Percentiles rank a stretch among this genome's conserved stretches.
Conservation (phyloP, 768 basidiomycete genomes). For the Collybia nuda region DNA sequence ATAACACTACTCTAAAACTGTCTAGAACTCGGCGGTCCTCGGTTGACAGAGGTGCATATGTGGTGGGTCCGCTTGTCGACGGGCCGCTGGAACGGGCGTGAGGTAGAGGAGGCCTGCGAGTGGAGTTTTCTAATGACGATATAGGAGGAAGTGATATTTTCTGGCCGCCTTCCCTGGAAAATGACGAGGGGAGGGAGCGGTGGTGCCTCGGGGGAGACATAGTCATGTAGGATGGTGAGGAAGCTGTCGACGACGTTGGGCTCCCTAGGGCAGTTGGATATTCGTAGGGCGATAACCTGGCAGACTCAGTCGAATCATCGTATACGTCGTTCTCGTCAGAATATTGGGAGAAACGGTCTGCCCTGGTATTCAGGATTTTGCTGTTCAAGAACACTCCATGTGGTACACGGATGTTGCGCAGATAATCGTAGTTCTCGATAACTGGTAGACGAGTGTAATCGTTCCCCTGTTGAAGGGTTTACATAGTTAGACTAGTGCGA, state of each 20-base stretch:
- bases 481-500: slow-evolving; percentile 4
- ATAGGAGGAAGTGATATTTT: slow-evolving; percentile 18
- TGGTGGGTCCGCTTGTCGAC: slow-evolving; percentile 5
- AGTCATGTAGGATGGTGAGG: slow-evolving; percentile 13
- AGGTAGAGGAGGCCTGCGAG: slow-evolving; percentile 12
- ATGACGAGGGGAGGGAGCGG: slow-evolving; percentile 8
- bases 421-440: slow-evolving; percentile 73
- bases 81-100: slow-evolving; percentile 26
- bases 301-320: slow-evolving; percentile 26
- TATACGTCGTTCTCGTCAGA: slow-evolving; percentile 45
- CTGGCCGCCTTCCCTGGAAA: slow-evolving; percentile 4
- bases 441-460: slow-evolving; percentile 72
- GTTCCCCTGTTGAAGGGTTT: slow-evolving; percentile 46
- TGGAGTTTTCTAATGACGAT: slow-evolving; percentile 6
- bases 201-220: slow-evolving; percentile 12
- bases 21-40: slow-evolving; percentile 61
- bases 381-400: slow-evolving; percentile 73
- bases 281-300: slow-evolving; percentile 16
- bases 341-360: slow-evolving; percentile 43
- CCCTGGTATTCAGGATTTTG: slow-evolving; percentile 45
- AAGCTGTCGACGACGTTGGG: slow-evolving; percentile 11
- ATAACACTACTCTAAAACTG: slow-evolving; percentile 55
- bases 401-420: slow-evolving; percentile 66
- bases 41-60: slow-evolving; percentile 44
- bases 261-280: slow-evolving; percentile 13